These are phyloP conservation scores for Sporisorium iseilematis-ciliati DNA, from an alignment of 1,284 basidiomycete species.

Conservation along the genomic window DNA sequence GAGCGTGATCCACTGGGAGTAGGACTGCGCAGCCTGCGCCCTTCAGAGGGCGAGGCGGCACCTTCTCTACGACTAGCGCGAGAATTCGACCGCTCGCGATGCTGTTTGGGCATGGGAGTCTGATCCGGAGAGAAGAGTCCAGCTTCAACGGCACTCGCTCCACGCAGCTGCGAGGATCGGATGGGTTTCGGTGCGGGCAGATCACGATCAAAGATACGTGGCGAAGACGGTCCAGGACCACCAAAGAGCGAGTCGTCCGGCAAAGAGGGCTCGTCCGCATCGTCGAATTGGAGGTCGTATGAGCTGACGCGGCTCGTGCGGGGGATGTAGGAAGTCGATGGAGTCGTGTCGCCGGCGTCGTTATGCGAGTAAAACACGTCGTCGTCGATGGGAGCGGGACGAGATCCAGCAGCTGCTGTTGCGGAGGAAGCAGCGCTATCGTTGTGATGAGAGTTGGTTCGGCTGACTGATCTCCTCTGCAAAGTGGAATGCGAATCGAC, in stretches of 20 bases:
- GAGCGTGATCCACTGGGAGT: conserved; percentile 20
- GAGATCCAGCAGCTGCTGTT: conserved; percentile 3
- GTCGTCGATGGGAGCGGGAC: conserved; percentile 29
- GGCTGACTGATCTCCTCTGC: conserved; percentile 41
- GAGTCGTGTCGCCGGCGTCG: neutral
- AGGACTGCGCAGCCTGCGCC: conserved; percentile 20
- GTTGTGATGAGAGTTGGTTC: conserved; percentile 23
- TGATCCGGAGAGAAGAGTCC: conserved; percentile 34
- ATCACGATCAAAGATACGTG: conserved; percentile 32
- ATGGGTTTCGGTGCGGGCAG: conserved; percentile 14
- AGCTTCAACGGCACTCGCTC: neutral
- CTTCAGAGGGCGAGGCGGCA: conserved; percentile 26
- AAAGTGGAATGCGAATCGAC: conserved; percentile 15
- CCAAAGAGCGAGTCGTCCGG: conserved; percentile 46
- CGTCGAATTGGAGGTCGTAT: conserved; percentile 52
- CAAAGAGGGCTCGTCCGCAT: conserved; percentile 39
- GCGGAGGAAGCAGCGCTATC: conserved; percentile 10
- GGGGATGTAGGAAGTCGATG: conserved; percentile 34
- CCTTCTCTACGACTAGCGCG: conserved; percentile 32
- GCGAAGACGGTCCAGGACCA: conserved; percentile 18
- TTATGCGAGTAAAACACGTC: conserved; percentile 31
- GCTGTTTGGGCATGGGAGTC: conserved; percentile 48
- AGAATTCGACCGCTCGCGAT: conserved; percentile 21
- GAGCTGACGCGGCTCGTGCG: conserved; percentile 48
- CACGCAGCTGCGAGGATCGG: conserved; percentile 6